These are phyloP conservation scores for Paxillus involutus DNA, from an alignment of 768 basidiomycete genomes.

Conservation along the genomic window DNA sequence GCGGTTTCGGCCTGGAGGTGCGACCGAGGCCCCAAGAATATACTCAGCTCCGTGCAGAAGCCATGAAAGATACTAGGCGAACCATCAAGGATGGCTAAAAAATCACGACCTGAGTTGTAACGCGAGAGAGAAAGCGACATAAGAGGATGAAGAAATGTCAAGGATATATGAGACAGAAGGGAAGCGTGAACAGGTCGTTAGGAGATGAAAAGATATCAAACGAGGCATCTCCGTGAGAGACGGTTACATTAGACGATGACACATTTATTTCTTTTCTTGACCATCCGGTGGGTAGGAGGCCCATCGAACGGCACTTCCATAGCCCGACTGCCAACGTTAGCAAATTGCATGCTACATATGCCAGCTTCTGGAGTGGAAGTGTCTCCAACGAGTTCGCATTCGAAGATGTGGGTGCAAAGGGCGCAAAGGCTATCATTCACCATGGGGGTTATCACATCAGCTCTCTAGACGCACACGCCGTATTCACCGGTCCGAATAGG, in stretches of 20 bases:
- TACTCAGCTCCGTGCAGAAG: slow-evolving; percentile 26
- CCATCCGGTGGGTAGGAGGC: slow-evolving; percentile 86
- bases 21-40: slow-evolving; percentile 24
- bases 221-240: slow-evolving; percentile 25
- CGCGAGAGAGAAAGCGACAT: slow-evolving; percentile 20
- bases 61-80: slow-evolving; percentile 16
- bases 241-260: slow-evolving; percentile 69
- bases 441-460: neutral
- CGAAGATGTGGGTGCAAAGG: slow-evolving; percentile 52
- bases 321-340: slow-evolving; percentile 81
- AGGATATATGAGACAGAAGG: slow-evolving; percentile 36
- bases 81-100: slow-evolving; percentile 26
- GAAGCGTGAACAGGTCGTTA: slow-evolving; percentile 34
- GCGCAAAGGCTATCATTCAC: slow-evolving; percentile 60
- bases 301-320: slow-evolving; percentile 94
- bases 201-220: slow-evolving; percentile 33
- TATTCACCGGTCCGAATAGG: neutral
- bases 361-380: slow-evolving; percentile 67
- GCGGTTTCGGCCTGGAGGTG: slow-evolving; percentile 24
- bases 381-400: slow-evolving; percentile 47
- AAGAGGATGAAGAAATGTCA: slow-evolving; percentile 24
- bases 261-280: slow-evolving; percentile 80
- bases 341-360: slow-evolving; percentile 71
- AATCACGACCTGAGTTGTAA: slow-evolving; percentile 25
- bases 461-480: neutral